A percentile compares a stretch with the other conserved stretches of the same genome.
Conservation (phyloP, 441 rosid genomes). For the Populus hybrid region DNA sequence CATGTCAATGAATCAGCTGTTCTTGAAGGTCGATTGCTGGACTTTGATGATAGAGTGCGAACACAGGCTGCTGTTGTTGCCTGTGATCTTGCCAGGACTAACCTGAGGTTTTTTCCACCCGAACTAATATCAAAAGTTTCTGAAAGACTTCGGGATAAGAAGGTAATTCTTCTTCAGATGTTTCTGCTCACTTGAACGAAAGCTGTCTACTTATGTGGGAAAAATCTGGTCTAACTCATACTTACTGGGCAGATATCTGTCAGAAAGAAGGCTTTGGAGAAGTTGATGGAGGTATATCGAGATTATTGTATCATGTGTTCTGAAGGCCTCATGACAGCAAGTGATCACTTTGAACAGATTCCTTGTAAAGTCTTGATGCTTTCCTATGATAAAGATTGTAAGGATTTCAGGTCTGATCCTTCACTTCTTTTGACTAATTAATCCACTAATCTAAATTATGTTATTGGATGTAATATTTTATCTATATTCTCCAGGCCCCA, state of each 20-base stretch:
- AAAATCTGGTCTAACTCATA: slow-evolving; percentile 1
- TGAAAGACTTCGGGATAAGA: slow-evolving; percentile 97
- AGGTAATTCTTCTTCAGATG: slow-evolving; percentile 42
- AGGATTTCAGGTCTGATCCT: slow-evolving; percentile 65
- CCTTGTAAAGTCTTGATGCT: slow-evolving; percentile 84
- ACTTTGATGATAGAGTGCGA: slow-evolving; percentile 87
- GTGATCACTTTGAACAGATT: slow-evolving; percentile 69
- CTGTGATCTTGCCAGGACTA: slow-evolving; percentile 73
- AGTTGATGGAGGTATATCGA: slow-evolving; percentile 72
- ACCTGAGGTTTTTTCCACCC: slow-evolving; percentile 49
- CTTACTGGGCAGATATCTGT: slow-evolving; percentile 54
- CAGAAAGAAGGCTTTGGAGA: slow-evolving; percentile 77
- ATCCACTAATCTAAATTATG: not conserved
- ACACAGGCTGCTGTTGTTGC: slow-evolving; percentile 66
- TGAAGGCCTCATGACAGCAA: slow-evolving; percentile 54
- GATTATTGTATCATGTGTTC: slow-evolving; percentile 77
- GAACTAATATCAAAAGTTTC: slow-evolving; percentile 57
- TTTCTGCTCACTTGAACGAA: not conserved
- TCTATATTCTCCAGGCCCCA: slow-evolving; percentile 58
- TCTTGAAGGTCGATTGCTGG: slow-evolving; percentile 73
- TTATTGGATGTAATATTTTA: slow-evolving; percentile 11
- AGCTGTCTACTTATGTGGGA: not conserved
- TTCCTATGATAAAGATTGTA: slow-evolving; percentile 74
- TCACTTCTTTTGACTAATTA: slow-evolving; percentile 19
- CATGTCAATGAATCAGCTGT: slow-evolving; percentile 52